Evolutionary conservation across 257 asterid genomes (phyloP).

Genomic region (Haberlea rhodopensis): DNA sequence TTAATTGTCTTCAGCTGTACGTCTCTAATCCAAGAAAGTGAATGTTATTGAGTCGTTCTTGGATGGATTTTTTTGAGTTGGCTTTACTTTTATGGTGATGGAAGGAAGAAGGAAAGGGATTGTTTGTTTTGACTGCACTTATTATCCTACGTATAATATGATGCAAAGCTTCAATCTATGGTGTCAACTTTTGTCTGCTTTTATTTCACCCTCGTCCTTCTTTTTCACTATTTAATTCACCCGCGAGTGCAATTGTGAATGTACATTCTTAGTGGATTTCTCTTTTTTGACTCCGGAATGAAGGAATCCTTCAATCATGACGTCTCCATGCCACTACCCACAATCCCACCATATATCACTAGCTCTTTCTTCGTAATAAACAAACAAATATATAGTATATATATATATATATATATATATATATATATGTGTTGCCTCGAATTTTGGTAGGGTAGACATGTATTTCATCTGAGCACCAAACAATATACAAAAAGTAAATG

Average conservation of each 20-base stretch:
- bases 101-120: conserved; percentile 31
- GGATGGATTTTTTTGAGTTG: conserved; percentile 40
- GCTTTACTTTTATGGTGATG: conserved; percentile 45
- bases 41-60: conserved; percentile 47
- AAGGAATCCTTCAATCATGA: conserved; percentile 25
- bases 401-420: too few species aligned
- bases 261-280: conserved; percentile 47
- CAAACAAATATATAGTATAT: too few species aligned
- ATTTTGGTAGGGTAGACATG: too few species aligned
- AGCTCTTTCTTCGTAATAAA: too few species aligned
- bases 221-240: conserved; percentile 24
- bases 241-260: conserved; percentile 49
- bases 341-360: background rate
- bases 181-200: conserved; percentile 25
- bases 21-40: conserved; percentile 50
- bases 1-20: conserved; percentile 47
- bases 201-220: conserved; percentile 21
- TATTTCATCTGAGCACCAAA: too few species aligned
- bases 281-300: conserved; percentile 47
- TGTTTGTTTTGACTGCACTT: conserved; percentile 59
- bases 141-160: conserved; percentile 19
- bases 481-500: too few species aligned
- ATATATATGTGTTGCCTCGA: too few species aligned
- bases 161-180: background rate
- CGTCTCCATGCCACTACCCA: too few species aligned